A percentile compares a stretch with the other conserved stretches of the same genome.
Conservation (phyloP, 768 basidiomycete species). For the Suillus americanus region DNA sequence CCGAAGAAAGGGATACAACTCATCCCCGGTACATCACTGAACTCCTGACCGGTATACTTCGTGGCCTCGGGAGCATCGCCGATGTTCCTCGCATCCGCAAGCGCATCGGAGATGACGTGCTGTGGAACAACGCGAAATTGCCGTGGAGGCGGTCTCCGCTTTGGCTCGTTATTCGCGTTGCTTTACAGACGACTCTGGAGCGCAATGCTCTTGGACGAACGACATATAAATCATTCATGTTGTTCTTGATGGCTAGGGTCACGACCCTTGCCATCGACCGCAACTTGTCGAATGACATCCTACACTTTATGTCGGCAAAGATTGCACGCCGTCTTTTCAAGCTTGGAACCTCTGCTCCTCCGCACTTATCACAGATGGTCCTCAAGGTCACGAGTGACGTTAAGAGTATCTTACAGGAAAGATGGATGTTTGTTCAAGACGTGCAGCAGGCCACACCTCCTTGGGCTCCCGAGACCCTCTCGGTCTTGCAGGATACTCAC, state of each 20-base stretch:
- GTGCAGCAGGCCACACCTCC: conserved; percentile 25
- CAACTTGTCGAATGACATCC: conserved; percentile 31
- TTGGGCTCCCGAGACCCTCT: conserved; percentile 31
- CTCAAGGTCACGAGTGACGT: conserved; percentile 16
- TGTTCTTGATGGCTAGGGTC: conserved; percentile 27
- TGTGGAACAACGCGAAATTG: conserved; percentile 36
- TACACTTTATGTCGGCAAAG: conserved; percentile 39
- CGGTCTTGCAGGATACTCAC: conserved; percentile 30
- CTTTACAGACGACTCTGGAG: conserved; percentile 38
- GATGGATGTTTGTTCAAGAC: conserved; percentile 37
- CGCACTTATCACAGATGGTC: conserved; percentile 15
- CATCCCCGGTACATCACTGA: conserved; percentile 51
- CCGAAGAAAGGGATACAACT: conserved; percentile 28
- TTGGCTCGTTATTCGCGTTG: conserved; percentile 51
- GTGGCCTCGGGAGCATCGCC: conserved; percentile 34
- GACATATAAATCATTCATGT: conserved; percentile 34
- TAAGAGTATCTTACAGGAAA: conserved; percentile 22
- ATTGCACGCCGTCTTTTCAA: conserved; percentile 38
- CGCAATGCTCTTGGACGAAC: conserved; percentile 11
- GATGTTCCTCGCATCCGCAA: conserved; percentile 36
- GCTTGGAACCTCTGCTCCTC: conserved; percentile 23
- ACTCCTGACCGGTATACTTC: conserved; percentile 45
- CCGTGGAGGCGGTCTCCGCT: conserved; percentile 53
- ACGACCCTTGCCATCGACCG: conserved; percentile 7
- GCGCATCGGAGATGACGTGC: conserved; percentile 48